phyloP scores from a whole-genome alignment of 306 rosid genomes.

The Gillenia trifoliata region DNA sequence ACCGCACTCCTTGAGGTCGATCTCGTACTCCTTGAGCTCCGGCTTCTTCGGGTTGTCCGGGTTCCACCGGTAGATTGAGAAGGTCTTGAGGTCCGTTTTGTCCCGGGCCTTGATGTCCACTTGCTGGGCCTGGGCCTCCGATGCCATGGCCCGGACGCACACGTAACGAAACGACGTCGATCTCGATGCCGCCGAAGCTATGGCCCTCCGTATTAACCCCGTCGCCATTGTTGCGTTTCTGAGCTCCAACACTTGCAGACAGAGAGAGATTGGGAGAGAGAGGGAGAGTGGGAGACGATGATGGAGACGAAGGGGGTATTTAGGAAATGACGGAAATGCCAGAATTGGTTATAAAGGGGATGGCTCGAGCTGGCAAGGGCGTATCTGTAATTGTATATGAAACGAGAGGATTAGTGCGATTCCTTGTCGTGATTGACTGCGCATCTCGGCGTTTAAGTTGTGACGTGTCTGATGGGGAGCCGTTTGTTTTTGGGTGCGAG shows the following conservation, averaged over 20 bases:
- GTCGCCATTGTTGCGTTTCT: constrained; percentile 54
- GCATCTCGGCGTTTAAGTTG: neutral
- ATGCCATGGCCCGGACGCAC: constrained; percentile 48
- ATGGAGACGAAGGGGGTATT: neutral
- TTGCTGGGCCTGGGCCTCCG: constrained; percentile 56
- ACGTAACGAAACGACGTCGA: constrained; percentile 27
- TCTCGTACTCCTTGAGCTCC: constrained; percentile 61
- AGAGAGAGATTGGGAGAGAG: neutral
- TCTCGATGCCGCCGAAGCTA: constrained; percentile 22
- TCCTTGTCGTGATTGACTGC: constrained; percentile 16
- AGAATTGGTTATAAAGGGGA: neutral
- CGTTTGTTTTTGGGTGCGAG: neutral
- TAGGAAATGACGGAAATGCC: constrained; percentile 29
- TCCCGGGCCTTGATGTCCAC: constrained; percentile 34
- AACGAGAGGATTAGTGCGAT: neutral
- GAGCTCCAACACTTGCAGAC: neutral
- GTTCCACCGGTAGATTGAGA: constrained; percentile 94
- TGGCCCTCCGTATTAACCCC: constrained; percentile 42
- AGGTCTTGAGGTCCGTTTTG: constrained; percentile 41
- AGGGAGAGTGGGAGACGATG: neutral
- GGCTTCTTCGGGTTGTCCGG: constrained; percentile 77
- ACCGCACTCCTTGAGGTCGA: constrained; percentile 91
- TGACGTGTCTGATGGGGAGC: constrained; percentile 34
- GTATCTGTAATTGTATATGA: constrained; percentile 17
- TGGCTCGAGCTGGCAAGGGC: neutral